Evolutionary conservation across 78 protist genomes (phyloP), one percentile per base, ranked within the genome.

Genomic region (Tieghemostelium lacteum): DNA sequence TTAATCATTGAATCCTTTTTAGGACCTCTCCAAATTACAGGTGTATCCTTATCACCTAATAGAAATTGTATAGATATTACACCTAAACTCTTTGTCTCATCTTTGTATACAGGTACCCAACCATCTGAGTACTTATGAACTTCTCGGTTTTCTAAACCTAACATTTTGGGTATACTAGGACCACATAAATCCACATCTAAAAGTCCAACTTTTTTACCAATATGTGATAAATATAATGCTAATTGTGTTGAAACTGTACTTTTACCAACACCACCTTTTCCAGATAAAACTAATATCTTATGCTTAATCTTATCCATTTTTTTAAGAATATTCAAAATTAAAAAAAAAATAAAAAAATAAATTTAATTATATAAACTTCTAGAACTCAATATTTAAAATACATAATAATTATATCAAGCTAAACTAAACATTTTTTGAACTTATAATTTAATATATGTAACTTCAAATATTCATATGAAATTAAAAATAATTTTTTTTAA

Each of bases 251-350:
- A 36, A 5, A 78, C 78, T 20, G 92, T 87, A 4, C 72, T 73
- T 71, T 98, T 98, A 31, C 99, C 99, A 24, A 97, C 98, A 40
- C 99, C 99, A 17, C 99, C 99, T 60, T 99, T 99, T 31, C 99
- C 99, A 0, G 97, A 92, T 70, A 99, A 96, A 22, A 99, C 98
- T 22, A 98, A 96, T 16, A 99, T 71, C 54, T 80, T 91, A 75
- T 88, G 97, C 28, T 86, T 83, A 29, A 97, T 72, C 3, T 39
- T 49, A 75, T 62, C 75, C 95, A 96, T 80, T 55, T 50, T 73
- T 28, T n/a, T 28, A 61, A 17, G 7, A 20, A 57, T 57, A n/a
- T n/a, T n/a, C n/a, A n/a, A n/a, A n/a, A n/a, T n/a, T n/a, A n/a
- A n/a, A n/a, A n/a, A n/a, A n/a, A n/a, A n/a, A n/a, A n/a, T n/a